Evolutionary conservation across 2,329 filamentous ascomycete species (phyloP), one percentile per base, ranked within the genome.

Genomic region (Phaeosphaeriaceae sp.): DNA sequence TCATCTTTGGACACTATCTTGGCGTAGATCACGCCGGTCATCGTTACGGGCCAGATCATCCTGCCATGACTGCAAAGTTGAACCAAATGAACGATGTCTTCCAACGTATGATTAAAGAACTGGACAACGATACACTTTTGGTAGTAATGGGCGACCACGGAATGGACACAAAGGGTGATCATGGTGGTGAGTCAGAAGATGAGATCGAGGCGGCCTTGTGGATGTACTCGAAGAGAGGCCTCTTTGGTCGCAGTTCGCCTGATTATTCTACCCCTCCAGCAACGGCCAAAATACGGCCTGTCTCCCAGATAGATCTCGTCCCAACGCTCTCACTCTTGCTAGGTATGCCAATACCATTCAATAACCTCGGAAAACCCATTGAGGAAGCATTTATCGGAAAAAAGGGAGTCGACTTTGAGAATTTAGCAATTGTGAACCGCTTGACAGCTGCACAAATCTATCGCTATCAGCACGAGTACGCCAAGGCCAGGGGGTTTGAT

Each of bases 121-220:
- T 99, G 15, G 93, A 96, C 62, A 88, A 97, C 44, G 79, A 90
- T 46, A 99, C 94, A 0, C 78, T 99, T 17, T 78, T 99, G 29
- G 86, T 99, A 16, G 89, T 99, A 12, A 96, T 99, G 91, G 94
- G 94, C n/a, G 94, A 99, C 70, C 94, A 99, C 68, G 94, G 94
- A 9, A 99, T 99, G 94, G 94, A 99, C 72, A 80, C 84, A 52
- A 97, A 99, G 76, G 94, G 94, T 15, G 94, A 99, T 60, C 94
- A 99, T 68, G 94, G 94, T n/a, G 94, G 94, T 46, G 94, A 99
- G 77, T 97, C 93, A 26, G 90, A 97, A 61, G 92, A 97, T 57
- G 94, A 99, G 72, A 85, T 99, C 6, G 87, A 99, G 73, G 92
- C 94, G 47, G 92, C 94, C 2, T 74, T 99, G 38, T 99, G 94